A percentile compares a stretch with the other conserved stretches of the same genome.
phyloP scores from a whole-genome alignment of 805 yeast species.

The Teunomyces gatunensis region DNA sequence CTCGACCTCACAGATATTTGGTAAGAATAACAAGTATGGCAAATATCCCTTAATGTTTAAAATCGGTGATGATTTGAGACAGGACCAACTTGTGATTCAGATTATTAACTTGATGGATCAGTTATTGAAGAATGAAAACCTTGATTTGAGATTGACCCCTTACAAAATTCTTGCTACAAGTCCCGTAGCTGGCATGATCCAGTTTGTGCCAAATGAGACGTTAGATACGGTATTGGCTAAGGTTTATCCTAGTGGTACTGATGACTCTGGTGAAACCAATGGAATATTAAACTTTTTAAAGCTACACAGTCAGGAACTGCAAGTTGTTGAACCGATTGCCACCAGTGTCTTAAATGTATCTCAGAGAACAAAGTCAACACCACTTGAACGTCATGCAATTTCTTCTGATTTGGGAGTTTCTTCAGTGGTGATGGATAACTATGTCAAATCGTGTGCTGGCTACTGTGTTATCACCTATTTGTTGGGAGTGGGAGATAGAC shows the following conservation, averaged over 20 bases:
- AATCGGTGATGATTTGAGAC: conserved; percentile 92
- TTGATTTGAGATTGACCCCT: conserved; percentile 84
- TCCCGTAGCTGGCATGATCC: conserved; percentile 86
- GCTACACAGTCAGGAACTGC: conserved; percentile 39
- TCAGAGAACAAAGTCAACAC: conserved; percentile 4
- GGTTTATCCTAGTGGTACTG: conserved; percentile 17
- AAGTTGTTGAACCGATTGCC: conserved; percentile 22
- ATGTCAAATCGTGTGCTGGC: conserved; percentile 94
- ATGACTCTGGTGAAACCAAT: conserved; percentile 39
- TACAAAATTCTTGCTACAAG: conserved; percentile 90
- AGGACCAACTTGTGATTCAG: conserved; percentile 95
- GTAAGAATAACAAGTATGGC: conserved; percentile 32
- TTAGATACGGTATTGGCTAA: conserved; percentile 68
- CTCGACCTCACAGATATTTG: conserved; percentile 32
- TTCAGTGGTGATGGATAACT: conserved; percentile 82
- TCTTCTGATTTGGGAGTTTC: conserved; percentile 47
- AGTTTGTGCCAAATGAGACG: conserved; percentile 92
- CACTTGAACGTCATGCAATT: conserved; percentile 29
- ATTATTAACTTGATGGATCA: conserved; percentile 89
- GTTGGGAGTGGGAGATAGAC: conserved; percentile 96
- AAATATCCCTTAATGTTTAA: conserved; percentile 86
- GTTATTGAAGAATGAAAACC: conserved; percentile 80
- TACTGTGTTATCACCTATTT: conserved; percentile 94
- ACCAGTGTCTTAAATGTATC: conserved; percentile 18
- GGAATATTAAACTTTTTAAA: conserved; percentile 73